A percentile compares a stretch with the other conserved stretches of the same genome.
phyloP scores from a whole-genome alignment of 305 asterid species.

The Nicotiana rustica region DNA sequence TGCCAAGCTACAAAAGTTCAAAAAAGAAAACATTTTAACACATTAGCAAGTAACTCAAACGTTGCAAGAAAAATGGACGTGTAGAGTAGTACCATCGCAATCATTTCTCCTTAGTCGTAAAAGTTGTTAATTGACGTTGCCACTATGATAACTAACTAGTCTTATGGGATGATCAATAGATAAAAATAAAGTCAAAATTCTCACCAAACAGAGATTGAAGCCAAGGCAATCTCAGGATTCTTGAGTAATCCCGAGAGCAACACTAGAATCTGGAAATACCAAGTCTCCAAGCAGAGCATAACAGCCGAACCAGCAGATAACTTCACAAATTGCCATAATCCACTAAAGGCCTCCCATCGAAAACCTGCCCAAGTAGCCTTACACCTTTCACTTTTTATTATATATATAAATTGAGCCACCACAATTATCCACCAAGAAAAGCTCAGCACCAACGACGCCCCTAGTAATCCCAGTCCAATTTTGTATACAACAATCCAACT shows the following conservation, averaged over 20 bases:
- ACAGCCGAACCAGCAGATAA: slow-evolving; percentile 47
- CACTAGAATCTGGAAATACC: slow-evolving; percentile 47
- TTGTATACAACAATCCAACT: slow-evolving; percentile 65
- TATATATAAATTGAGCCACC: slow-evolving; percentile 44
- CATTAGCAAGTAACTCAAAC: background rate
- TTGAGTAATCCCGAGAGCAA: slow-evolving; percentile 70
- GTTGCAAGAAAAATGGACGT: background rate
- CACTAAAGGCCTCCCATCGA: slow-evolving; percentile 45
- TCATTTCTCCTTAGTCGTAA: background rate
- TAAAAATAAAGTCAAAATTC: background rate
- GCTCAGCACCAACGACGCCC: slow-evolving; percentile 42
- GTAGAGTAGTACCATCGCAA: slow-evolving; percentile 35
- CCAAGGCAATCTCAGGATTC: slow-evolving; percentile 73
- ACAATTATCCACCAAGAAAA: slow-evolving; percentile 53
- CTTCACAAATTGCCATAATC: slow-evolving; percentile 47
- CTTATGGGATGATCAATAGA: background rate
- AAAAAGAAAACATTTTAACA: background rate
- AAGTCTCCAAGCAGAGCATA: slow-evolving; percentile 51
- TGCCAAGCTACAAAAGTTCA: slow-evolving; percentile 65
- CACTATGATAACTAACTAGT: background rate
- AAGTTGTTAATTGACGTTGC: background rate
- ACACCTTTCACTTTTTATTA: slow-evolving; percentile 37
- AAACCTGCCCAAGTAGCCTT: slow-evolving; percentile 47
- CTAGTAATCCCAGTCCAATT: slow-evolving; percentile 54
- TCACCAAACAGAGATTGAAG: slow-evolving; percentile 78